These are phyloP conservation scores for Pedinophyceae sp. DNA, from an alignment of 139 green algal genomes.

Conservation along the genomic window DNA sequence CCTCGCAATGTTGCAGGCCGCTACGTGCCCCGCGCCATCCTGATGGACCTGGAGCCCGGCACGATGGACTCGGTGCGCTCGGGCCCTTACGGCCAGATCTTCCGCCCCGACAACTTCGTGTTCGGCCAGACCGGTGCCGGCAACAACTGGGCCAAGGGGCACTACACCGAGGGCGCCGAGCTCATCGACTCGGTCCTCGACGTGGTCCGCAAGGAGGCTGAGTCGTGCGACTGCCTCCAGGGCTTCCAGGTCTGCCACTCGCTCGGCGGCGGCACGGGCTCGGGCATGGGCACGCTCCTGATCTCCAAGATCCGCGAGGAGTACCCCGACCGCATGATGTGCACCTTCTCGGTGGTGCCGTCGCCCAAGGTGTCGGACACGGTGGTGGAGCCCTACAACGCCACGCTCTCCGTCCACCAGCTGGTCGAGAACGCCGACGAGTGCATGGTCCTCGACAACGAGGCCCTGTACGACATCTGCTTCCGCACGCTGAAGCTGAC, in stretches of 20 bases:
- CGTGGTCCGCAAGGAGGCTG: conserved; percentile 96
- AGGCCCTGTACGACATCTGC: conserved; percentile 99
- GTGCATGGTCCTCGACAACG: conserved; percentile 97
- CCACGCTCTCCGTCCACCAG: conserved; percentile 98
- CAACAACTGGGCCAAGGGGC: conserved; percentile 99
- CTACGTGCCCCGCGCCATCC: conserved; percentile 91
- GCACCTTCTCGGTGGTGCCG: conserved; percentile 97
- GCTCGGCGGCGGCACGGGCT: conserved; percentile 88
- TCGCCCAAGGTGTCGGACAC: conserved; percentile 99
- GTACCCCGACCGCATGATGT: conserved; percentile 97
- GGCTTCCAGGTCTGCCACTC: conserved; percentile 95
- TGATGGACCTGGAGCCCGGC: conserved; percentile 96
- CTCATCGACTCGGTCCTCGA: conserved; percentile 97
- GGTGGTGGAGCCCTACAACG: conserved; percentile 99
- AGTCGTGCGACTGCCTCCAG: conserved; percentile 96
- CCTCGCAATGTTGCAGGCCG: too few species aligned
- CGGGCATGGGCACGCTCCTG: conserved; percentile 94
- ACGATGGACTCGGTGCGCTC: conserved; percentile 93
- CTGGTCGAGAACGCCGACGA: conserved; percentile 99
- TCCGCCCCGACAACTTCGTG: conserved; percentile 94
- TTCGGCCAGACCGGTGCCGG: conserved; percentile 92
- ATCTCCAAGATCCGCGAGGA: conserved; percentile 98
- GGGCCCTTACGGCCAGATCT: conserved; percentile 91
- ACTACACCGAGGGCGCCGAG: conserved; percentile 98
- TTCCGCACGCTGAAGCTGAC: conserved; percentile 98